Conservation (phyloP, 2,329 filamentous ascomycete species). For the Aspergillus flavus region DNA sequence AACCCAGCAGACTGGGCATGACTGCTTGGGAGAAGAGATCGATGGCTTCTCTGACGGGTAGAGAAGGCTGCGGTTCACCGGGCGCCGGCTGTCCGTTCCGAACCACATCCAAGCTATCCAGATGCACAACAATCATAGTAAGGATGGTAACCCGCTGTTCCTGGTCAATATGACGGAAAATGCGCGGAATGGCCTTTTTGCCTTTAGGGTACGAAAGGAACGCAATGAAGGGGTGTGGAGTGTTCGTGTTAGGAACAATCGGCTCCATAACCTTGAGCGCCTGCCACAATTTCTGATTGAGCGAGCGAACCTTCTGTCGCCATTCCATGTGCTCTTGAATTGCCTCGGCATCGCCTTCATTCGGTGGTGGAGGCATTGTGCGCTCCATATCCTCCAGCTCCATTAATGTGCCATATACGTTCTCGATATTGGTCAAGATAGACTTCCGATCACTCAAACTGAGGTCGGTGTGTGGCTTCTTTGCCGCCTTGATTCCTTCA, state of each 20-base stretch:
- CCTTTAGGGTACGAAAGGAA: conserved; percentile 94
- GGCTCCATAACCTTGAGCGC: conserved; percentile 91
- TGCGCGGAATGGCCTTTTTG: conserved; percentile 91
- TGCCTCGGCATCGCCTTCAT: conserved; percentile 67
- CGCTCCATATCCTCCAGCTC: conserved; percentile 91
- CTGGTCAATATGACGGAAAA: conserved; percentile 89
- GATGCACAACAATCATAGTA: conserved; percentile 92
- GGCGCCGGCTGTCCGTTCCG: conserved; percentile 74
- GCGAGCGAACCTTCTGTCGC: conserved; percentile 68
- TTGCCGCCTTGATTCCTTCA: conserved; percentile 57
- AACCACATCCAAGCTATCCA: conserved; percentile 90
- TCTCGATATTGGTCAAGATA: conserved; percentile 83
- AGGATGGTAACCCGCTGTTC: conserved; percentile 90
- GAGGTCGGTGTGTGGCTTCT: conserved; percentile 52
- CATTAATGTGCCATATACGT: conserved; percentile 86
- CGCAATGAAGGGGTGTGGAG: conserved; percentile 88
- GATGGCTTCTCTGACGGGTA: conserved; percentile 83
- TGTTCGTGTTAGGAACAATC: conserved; percentile 70
- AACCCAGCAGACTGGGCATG: conserved; percentile 85
- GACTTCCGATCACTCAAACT: conserved; percentile 76
- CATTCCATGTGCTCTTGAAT: conserved; percentile 78
- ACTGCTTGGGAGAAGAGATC: conserved; percentile 87
- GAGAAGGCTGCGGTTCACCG: conserved; percentile 72
- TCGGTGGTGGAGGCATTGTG: conserved; percentile 69
- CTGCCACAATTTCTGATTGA: conserved; percentile 81